Evolutionary conservation across 306 rosid species (phyloP).

Genomic region (Inga leiocalycina): DNA sequence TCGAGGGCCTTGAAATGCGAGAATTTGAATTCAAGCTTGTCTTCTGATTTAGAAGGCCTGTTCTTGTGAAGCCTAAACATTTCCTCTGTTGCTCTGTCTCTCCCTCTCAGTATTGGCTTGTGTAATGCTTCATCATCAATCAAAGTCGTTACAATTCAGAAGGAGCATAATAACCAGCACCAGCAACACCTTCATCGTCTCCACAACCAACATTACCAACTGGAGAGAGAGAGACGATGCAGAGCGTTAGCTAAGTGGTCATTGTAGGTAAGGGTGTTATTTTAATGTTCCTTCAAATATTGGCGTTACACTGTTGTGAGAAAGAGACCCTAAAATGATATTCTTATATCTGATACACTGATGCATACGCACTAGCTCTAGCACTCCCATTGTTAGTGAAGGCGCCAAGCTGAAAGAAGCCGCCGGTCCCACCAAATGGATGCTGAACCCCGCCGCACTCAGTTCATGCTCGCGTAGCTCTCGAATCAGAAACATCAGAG

Average conservation of each 20-base stretch:
- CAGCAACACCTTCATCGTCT: conserved; percentile 25
- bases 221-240: conserved; percentile 37
- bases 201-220: conserved; percentile 64
- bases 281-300: conserved; percentile 50
- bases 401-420: conserved; percentile 20
- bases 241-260: conserved; percentile 76
- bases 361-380: background rate
- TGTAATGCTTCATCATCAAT: conserved; percentile 8
- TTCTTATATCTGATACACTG: background rate
- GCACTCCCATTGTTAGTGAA: background rate
- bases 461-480: background rate
- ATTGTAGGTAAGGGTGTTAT: conserved; percentile 62
- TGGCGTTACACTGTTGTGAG: conserved; percentile 50
- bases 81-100: conserved; percentile 1
- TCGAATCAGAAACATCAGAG: background rate
- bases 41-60: conserved; percentile 58
- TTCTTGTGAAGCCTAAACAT: conserved; percentile 84
- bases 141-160: conserved; percentile 18
- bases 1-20: conserved; percentile 61
- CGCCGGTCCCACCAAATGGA: background rate
- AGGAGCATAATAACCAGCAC: background rate
- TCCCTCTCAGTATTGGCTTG: background rate
- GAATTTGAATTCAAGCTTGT: conserved; percentile 55
- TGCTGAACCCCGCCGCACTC: background rate
- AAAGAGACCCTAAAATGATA: conserved; percentile 27